A percentile compares a stretch with the other conserved stretches of the same genome.
These are phyloP conservation scores for Psilocybe cyanescens DNA, from an alignment of 768 basidiomycete species.

Conservation along the genomic window DNA sequence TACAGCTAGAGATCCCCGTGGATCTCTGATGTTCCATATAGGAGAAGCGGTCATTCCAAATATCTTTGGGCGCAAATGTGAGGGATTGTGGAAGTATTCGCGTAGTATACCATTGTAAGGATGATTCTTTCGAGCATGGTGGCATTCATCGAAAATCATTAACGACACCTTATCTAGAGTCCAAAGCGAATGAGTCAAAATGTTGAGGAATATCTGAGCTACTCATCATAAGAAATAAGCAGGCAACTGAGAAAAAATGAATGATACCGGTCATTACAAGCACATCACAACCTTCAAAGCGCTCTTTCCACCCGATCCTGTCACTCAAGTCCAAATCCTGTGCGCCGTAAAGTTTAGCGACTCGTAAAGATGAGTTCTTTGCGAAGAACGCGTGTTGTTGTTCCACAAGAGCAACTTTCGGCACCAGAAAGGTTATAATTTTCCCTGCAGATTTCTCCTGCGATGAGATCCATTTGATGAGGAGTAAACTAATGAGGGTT, in stretches of 20 bases:
- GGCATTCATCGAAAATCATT: conserved; percentile 83
- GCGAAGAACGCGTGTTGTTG: conserved; percentile 77
- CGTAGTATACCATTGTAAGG: conserved; percentile 81
- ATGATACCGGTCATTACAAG: conserved; percentile 82
- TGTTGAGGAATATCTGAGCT: conserved; percentile 85
- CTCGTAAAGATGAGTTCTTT: conserved; percentile 65
- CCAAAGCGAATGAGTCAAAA: conserved; percentile 85
- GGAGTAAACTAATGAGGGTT: conserved; percentile 72
- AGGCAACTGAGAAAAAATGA: not conserved
- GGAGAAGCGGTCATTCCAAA: conserved; percentile 95
- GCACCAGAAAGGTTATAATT: conserved; percentile 80
- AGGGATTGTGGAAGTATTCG: conserved; percentile 55
- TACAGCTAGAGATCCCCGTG: conserved; percentile 59
- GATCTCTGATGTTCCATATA: conserved; percentile 78
- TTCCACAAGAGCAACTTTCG: conserved; percentile 83
- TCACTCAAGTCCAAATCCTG: conserved; percentile 75
- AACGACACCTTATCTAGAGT: conserved; percentile 67
- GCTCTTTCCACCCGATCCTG: conserved; percentile 61
- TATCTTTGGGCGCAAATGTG: conserved; percentile 67
- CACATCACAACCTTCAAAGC: conserved; percentile 69
- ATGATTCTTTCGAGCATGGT: conserved; percentile 77
- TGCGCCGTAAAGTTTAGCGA: conserved; percentile 71
- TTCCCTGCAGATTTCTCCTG: conserved; percentile 55
- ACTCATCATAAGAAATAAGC: not conserved
- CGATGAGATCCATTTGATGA: conserved; percentile 76